Base-by-base conservation (phyloP, 2,329 filamentous ascomycete genomes). In the Botryotinia globosa region DNA sequence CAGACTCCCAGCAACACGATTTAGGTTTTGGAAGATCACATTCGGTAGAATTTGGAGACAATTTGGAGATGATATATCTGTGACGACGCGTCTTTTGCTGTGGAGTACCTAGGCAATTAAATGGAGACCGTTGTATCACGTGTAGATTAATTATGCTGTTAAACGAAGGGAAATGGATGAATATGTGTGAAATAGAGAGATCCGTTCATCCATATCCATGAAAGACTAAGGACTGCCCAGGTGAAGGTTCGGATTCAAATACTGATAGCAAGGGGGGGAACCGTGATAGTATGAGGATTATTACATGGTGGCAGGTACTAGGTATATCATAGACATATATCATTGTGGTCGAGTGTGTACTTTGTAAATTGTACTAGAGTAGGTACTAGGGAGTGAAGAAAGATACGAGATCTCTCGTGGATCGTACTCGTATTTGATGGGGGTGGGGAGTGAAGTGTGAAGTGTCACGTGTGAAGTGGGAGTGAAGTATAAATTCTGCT, bases 61-160 rank as follows among this genome's bases (percentile, higher is more conserved):
- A 59, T 34, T 32, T 44, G 44, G 66, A 69, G 37, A 42, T 69
- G 51, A 54, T 69, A 69, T 69, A 69, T 65, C 63, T 71, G 69
- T 71, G 69, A 71, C 69, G 44, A 64, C 44, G 69, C 69, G 34
- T 71, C 61, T 48, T 44, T 48, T 39, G 39, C 3, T 32, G 54
- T 51, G 67, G 66, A 61, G 51, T 29, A n/a, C n/a, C n/a, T n/a
- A n/a, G n/a, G n/a, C n/a, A 42, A 16, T 61, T 32, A 61, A 34
- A 39, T 64, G 39, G 54, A 70, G 68, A 48, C 18, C 25, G 20
- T 32, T 51, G 16, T 25, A 51, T 64, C 58, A 70, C 68, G 68
- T 70, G 68, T 29, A 48, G 56, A 66, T 63, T 22, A 37, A 16
- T 54, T 51, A 39, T 66, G 45, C 44, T 39, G 25, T 37, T 39